Evolutionary conservation across 2,329 filamentous ascomycete species (phyloP).

Genomic region (Didymellaceae sp.): DNA sequence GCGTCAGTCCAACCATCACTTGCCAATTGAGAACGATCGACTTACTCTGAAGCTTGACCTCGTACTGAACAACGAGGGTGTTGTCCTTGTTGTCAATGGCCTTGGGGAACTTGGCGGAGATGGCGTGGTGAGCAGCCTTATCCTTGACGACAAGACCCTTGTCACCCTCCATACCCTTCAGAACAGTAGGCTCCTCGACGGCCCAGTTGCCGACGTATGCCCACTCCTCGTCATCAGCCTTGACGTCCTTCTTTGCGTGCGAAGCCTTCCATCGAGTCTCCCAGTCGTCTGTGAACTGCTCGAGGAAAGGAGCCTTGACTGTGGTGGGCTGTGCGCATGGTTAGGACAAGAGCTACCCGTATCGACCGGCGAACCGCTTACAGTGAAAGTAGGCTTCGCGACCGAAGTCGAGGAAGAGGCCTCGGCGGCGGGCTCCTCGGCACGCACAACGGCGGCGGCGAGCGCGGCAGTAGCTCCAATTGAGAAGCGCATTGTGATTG

Average conservation of each 20-base stretch:
- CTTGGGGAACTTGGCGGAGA: constrained; percentile 97
- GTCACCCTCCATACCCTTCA: constrained; percentile 92
- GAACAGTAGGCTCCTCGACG: constrained; percentile 89
- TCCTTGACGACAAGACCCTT: constrained; percentile 99
- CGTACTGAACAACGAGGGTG: constrained; percentile 96
- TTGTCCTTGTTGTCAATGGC: constrained; percentile 97
- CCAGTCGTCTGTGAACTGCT: constrained; percentile 99
- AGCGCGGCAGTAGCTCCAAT: constrained; percentile 73
- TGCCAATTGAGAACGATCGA: constrained; percentile 28
- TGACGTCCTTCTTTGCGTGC: constrained; percentile 92
- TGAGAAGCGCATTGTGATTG: constrained; percentile 63
- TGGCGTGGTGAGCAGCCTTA: constrained; percentile 96
- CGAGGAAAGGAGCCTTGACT: constrained; percentile 91
- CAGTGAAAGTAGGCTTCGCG: constrained; percentile 83
- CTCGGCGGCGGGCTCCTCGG: constrained; percentile 61
- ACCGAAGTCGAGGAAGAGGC: constrained; percentile 65
- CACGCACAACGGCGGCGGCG: constrained; percentile 75
- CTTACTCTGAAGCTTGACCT: constrained; percentile 98
- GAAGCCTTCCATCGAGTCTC: constrained; percentile 92
- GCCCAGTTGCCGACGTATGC: constrained; percentile 96
- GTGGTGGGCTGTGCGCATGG: constrained; percentile 72
- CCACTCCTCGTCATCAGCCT: constrained; percentile 84
- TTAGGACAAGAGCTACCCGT: constrained; percentile 20
- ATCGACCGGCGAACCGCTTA: constrained; percentile 58
- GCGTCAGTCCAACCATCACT: constrained; percentile 37